Conservation (phyloP, 495 filamentous ascomycete species). For the Neurospora tetraspora region DNA sequence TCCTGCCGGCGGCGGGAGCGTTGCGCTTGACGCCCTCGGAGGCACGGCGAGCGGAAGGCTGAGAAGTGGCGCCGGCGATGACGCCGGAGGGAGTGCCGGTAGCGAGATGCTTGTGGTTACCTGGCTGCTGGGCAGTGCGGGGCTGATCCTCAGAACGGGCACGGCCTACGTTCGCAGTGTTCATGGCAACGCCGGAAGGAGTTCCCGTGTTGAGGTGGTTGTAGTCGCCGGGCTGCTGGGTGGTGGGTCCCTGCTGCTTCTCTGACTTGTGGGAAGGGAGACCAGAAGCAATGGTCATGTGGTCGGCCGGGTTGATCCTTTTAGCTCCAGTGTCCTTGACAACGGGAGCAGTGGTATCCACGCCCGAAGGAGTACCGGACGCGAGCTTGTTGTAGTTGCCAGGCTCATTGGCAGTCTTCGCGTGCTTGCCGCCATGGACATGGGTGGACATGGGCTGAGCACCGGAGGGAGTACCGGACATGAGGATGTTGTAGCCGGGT, state of each 20-base stretch:
- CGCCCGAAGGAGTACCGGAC: constrained; percentile 16
- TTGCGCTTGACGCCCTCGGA: background rate
- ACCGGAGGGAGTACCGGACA: background rate
- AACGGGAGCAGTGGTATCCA: background rate
- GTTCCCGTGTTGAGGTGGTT: constrained; percentile 21
- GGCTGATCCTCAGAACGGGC: background rate
- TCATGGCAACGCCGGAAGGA: constrained; percentile 20
- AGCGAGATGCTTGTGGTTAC: background rate
- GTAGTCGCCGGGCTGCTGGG: constrained; percentile 12
- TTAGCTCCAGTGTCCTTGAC: background rate
- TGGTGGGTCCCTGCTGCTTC: background rate
- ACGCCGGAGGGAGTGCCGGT: background rate
- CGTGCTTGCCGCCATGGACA: background rate
- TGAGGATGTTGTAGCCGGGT: background rate
- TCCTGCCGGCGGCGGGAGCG: background rate
- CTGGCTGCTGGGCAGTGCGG: background rate
- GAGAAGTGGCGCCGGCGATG: background rate
- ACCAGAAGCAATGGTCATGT: background rate
- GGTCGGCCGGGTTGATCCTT: background rate
- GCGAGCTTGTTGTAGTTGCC: constrained; percentile 14
- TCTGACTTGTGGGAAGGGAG: background rate
- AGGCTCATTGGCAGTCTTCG: constrained; percentile 2
- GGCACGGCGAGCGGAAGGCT: background rate
- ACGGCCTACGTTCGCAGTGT: background rate
- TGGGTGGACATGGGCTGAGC: background rate